phyloP scores from a whole-genome alignment of 805 yeast species.

The Candida sphagnicola region DNA sequence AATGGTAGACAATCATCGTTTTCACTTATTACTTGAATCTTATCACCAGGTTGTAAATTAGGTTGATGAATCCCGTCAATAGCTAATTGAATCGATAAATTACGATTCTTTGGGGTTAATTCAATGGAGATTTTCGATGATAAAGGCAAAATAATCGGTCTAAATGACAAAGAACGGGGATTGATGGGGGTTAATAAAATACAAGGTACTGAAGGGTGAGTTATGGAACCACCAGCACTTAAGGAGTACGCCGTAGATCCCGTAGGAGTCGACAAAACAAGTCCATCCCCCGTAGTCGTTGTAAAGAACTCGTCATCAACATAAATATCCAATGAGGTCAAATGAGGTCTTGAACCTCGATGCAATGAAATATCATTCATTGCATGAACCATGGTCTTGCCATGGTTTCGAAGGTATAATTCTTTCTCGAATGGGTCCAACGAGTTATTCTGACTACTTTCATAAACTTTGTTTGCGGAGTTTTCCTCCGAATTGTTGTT shows the following conservation, averaged over 20 bases:
- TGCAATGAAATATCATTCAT: conserved; percentile 91
- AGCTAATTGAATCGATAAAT: conserved; percentile 48
- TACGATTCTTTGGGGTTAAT: conserved; percentile 47
- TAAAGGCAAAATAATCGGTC: conserved; percentile 82
- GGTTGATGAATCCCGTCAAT: conserved; percentile 83
- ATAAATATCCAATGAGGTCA: conserved; percentile 77
- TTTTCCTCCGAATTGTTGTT: not conserved
- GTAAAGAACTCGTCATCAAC: conserved; percentile 84
- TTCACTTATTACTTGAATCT: conserved; percentile 67
- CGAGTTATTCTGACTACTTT: not conserved
- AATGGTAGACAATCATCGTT: conserved; percentile 49
- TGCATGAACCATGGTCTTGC: conserved; percentile 54
- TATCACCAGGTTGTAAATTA: conserved; percentile 69
- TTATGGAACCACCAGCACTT: conserved; percentile 88
- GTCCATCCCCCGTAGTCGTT: conserved; percentile 89
- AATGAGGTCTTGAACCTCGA: conserved; percentile 83
- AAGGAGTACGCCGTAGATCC: conserved; percentile 94
- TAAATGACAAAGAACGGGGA: conserved; percentile 84
- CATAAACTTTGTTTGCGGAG: not conserved
- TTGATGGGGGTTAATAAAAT: conserved; percentile 85
- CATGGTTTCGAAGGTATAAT: conserved; percentile 16
- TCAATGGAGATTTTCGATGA: conserved; percentile 68
- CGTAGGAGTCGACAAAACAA: conserved; percentile 83
- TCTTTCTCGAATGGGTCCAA: conserved; percentile 12
- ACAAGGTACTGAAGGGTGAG: conserved; percentile 83